Evolutionary conservation across 192 early-diverging fungal genomes (phyloP).

Genomic region (Backusella parvicylindrica): DNA sequence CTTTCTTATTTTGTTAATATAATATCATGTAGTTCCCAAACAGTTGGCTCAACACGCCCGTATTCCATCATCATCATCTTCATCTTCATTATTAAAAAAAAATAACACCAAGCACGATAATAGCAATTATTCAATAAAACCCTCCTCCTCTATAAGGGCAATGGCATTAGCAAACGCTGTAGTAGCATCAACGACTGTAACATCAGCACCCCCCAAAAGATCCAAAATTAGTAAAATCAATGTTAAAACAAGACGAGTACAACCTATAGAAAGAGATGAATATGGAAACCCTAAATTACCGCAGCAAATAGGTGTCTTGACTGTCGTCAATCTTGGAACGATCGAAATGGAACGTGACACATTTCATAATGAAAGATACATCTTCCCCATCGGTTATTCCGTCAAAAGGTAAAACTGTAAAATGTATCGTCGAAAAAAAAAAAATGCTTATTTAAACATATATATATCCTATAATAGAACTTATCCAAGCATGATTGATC

Average conservation of each 20-base stretch:
- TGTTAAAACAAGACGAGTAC: constrained; percentile 20
- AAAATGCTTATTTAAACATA: not conserved
- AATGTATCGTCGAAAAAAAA: no score
- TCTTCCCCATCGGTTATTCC: constrained; percentile 87
- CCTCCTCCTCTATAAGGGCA: not conserved
- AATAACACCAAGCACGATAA: not conserved
- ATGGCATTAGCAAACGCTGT: not conserved
- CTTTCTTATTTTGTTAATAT: not conserved
- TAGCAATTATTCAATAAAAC: not conserved
- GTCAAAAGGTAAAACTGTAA: constrained; percentile 31
- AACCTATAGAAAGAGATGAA: constrained; percentile 48
- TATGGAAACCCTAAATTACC: constrained; percentile 71
- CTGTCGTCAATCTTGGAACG: constrained; percentile 62
- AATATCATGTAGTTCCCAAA: not conserved
- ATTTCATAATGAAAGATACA: constrained; percentile 89
- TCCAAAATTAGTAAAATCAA: constrained; percentile 16
- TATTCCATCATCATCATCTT: not conserved
- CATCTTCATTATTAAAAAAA: not conserved
- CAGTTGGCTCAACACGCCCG: not conserved
- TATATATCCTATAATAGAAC: constrained; percentile 23
- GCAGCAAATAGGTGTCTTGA: constrained; percentile 72
- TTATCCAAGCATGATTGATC: constrained; percentile 72
- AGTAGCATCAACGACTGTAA: not conserved
- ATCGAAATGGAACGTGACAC: constrained; percentile 69
- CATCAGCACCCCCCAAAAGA: constrained; percentile 20